Evolutionary conservation across 2,329 filamentous ascomycete genomes (phyloP), one percentile per base, ranked within the genome.

Genomic region (Verticillium longisporum): DNA sequence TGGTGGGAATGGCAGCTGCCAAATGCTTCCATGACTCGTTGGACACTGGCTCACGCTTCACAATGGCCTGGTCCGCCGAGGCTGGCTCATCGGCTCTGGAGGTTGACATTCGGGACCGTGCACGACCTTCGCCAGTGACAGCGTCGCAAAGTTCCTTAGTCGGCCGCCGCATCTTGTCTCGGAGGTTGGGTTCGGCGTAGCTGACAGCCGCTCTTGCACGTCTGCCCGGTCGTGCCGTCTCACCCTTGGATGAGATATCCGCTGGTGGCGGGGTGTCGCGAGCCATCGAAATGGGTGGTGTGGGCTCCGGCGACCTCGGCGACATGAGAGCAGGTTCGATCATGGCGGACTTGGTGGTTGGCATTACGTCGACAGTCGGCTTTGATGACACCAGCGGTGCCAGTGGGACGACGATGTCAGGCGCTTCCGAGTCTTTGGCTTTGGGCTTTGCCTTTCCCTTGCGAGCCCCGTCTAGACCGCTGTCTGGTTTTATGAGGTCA

Each of bases 131-230:
- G n/a, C 83, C 86, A 11, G 82, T 75, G 14, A 94, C 90, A 1
- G 90, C 90, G 71, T 92, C 89, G 38, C 88, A 84, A 10, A 93
- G 74, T 65, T 91, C 86, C 70, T 91, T 91, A 1, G 88, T 90
- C 26, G 91, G 90, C 62, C 91, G 83, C 62, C 91, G 84, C 90
- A 95, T 93, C 76, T 95, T 95, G 70, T 88, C 89, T 64, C 89
- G 83, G 53, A 95, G 78, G 68, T 90, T 94, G 1, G 91, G 91
- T 72, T 94, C 90, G 11, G 90, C 89, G 72, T 95, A 95, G 76
- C 89, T 94, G 63, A 95, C 83, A 57, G 86, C 81, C 11, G 84
- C 77, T 67, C 88, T 81, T 56, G 85, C 84, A 65, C 91, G 83
- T 66, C 91, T 80, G 66, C 87, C 88, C 26, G 85, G 83, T 55